Percentiles rank a stretch among this genome's conserved stretches.
phyloP scores from a whole-genome alignment of 169 alveolate genomes.

The Plasmodium chabaudi region DNA sequence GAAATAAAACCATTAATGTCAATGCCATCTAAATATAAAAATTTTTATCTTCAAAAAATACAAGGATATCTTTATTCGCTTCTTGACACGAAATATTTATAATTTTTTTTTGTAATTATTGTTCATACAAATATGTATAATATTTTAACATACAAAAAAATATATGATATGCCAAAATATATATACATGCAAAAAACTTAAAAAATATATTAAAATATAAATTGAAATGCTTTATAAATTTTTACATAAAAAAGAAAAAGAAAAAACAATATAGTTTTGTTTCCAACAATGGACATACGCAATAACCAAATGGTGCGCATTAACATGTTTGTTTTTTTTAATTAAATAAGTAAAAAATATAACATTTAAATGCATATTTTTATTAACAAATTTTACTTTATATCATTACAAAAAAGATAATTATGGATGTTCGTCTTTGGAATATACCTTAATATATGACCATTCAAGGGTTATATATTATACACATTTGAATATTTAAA shows the following conservation, averaged over 20 bases:
- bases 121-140: neutral
- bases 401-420: no score
- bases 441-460: no score
- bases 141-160: neutral
- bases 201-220: conserved; percentile 1
- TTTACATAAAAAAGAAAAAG: conserved; percentile 4
- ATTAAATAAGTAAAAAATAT: no score
- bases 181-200: neutral
- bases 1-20: conserved; percentile 41
- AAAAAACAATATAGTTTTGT: neutral
- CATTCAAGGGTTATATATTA: no score
- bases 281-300: no score
- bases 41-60: conserved; percentile 69
- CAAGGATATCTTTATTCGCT: conserved; percentile 54
- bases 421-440: no score
- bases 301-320: no score
- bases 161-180: conserved; percentile 4
- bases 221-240: neutral
- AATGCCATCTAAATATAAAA: conserved; percentile 48
- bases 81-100: conserved; percentile 45
- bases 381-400: neutral
- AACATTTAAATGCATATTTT: neutral
- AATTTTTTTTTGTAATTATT: neutral
- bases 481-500: neutral
- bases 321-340: no score